A percentile compares a stretch with the other conserved stretches of the same genome.
Evolutionary conservation across 805 yeast genomes (phyloP).

Genomic region (Starmera caribaea): DNA sequence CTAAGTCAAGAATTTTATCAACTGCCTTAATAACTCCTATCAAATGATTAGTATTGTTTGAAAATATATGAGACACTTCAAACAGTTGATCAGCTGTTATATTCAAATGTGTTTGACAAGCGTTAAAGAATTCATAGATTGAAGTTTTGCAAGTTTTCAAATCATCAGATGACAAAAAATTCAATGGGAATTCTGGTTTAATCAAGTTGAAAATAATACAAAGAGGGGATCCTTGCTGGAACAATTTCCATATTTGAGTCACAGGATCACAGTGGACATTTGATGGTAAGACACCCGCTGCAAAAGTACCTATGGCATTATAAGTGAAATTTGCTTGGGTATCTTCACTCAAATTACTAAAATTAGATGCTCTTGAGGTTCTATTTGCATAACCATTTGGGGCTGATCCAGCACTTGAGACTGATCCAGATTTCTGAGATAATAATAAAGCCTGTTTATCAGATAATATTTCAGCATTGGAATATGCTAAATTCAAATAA

Average conservation of each 20-base stretch:
- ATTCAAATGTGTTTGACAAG: conserved; percentile 68
- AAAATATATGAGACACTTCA: conserved; percentile 82
- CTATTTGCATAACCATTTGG: conserved; percentile 16
- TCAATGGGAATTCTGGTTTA: conserved; percentile 46
- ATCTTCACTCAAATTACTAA: conserved; percentile 24
- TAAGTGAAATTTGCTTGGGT: conserved; percentile 14
- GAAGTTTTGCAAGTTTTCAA: conserved; percentile 77
- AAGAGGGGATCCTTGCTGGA: conserved; percentile 88
- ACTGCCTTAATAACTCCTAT: conserved; percentile 69
- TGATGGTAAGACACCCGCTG: conserved; percentile 72
- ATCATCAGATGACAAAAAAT: conserved; percentile 69
- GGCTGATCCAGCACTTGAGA: conserved; percentile 8
- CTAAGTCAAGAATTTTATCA: conserved; percentile 47
- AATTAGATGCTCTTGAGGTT: conserved; percentile 24
- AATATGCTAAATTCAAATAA: conserved; percentile 52
- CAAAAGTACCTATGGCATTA: conserved; percentile 42
- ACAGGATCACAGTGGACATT: conserved; percentile 81
- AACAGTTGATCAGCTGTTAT: conserved; percentile 77
- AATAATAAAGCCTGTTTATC: conserved; percentile 57
- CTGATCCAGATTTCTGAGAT: conserved; percentile 24
- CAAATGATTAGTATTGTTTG: conserved; percentile 71
- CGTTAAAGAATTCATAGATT: conserved; percentile 81
- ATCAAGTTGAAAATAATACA: conserved; percentile 76
- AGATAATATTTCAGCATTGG: conserved; percentile 56
- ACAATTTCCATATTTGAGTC: conserved; percentile 77